Conservation (phyloP, 208 protist species). For the Leishmania amazonensis region DNA sequence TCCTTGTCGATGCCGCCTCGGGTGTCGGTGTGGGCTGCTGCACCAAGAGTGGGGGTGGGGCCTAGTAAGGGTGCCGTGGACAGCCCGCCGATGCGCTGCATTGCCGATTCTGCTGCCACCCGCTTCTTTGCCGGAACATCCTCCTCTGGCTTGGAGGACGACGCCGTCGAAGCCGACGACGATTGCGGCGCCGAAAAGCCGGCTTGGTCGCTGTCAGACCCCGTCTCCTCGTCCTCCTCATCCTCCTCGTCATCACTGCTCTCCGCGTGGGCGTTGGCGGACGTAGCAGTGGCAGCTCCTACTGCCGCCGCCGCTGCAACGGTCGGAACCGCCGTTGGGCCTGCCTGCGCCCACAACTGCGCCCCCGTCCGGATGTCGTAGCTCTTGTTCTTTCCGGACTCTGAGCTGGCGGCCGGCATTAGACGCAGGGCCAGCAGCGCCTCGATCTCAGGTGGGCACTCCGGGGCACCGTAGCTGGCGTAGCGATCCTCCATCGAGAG, state of each 20-base stretch:
- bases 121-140: not conserved
- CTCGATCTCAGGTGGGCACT: constrained; percentile 80
- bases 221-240: not conserved
- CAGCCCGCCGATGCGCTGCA: not conserved
- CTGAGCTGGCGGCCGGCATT: constrained; percentile 80
- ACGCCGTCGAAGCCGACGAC: not conserved
- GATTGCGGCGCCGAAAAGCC: not conserved
- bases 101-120: constrained; percentile 7
- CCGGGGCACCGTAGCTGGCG: constrained; percentile 60
- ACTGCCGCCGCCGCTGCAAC: not conserved
- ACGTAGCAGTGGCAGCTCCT: not conserved
- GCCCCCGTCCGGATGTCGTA: constrained; percentile 87
- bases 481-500: constrained; percentile 73
- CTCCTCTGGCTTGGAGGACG: not conserved
- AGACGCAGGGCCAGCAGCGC: constrained; percentile 68
- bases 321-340: constrained; percentile 10
- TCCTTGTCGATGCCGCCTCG: constrained; percentile 47
- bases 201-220: not conserved
- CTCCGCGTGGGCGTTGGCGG: not conserved
- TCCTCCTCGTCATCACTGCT: constrained; percentile 4
- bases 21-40: constrained; percentile 19
- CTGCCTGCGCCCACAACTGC: constrained; percentile 45
- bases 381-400: constrained; percentile 86
- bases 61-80: not conserved
- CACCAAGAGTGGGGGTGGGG: constrained; percentile 4